Base-by-base conservation (phyloP, 2,329 filamentous ascomycete species). In the Fragosphaeria purpurea region DNA sequence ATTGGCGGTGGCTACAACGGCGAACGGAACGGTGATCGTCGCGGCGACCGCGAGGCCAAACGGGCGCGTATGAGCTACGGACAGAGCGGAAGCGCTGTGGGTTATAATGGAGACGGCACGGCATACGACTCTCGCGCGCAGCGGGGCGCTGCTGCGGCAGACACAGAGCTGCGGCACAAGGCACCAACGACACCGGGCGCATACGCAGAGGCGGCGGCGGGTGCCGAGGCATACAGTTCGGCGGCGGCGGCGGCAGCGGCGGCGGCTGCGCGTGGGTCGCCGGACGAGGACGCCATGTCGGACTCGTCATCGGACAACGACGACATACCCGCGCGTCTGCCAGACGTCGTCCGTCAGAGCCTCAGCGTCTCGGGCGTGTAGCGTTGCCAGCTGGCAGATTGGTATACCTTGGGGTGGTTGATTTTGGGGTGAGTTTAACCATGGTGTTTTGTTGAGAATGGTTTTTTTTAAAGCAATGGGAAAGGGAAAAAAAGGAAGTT, bases 211-310 rank as follows among this genome's bases (percentile, higher is more conserved):
- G 41, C 35, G 40, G 35, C 50, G 45, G 22, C 22, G 22, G 22
- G 22, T 22, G 22, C 22, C 22, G 22, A 22, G 22, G 22, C 22
- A 22, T 22, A 22, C 22, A 22, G 22, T 22, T 35, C 34, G 35
- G 35, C 35, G 7, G 35, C 11, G 7, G 35, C 35, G 11, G 13
- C 46, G 4, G 40, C 48, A 6, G 11, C 46, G 7, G 9, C 22
- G 35, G 41, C 44, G 12, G 40, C 35, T 7, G 7, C 7, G 35
- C 7, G 35, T 7, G 7, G 83, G 55, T 71, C 75, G 1, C 68
- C 96, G 44, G 41, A 9, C n/a, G 41, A 48, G 44, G 45, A 60
- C 13, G 56, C 58, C 8, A 53, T 59, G 9, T 61, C 60, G 0
- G 61, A 61, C 7, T 63, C 62, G 1, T 60, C 58, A 6, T 60